Evolutionary conservation across 805 yeast genomes (phyloP).

Genomic region (Metschnikowia reukaufii): DNA sequence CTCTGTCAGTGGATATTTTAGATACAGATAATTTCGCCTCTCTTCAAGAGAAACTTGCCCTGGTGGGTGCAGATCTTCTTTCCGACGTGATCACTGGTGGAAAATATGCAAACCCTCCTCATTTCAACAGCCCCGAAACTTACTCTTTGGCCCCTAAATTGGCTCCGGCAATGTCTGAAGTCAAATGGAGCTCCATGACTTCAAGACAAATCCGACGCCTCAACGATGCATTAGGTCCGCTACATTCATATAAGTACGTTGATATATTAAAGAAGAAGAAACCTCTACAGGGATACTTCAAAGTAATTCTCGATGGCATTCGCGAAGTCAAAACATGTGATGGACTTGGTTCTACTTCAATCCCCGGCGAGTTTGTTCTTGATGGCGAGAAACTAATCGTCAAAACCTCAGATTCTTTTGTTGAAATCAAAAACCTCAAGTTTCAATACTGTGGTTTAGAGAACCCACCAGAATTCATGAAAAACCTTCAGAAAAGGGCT

Average conservation of each 20-base stretch:
- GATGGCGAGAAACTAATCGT: conserved; percentile 31
- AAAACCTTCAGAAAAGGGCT: conserved; percentile 46
- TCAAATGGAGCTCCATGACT: conserved; percentile 47
- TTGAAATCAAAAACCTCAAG: conserved; percentile 42
- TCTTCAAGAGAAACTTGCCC: conserved; percentile 54
- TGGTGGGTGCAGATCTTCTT: conserved; percentile 61
- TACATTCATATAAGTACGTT: conserved; percentile 46
- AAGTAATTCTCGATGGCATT: conserved; percentile 48
- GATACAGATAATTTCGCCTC: conserved; percentile 45
- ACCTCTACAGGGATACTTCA: conserved; percentile 28
- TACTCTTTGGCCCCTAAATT: conserved; percentile 63
- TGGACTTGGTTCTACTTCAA: not conserved
- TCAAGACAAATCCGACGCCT: conserved; percentile 42
- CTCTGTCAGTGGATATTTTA: conserved; percentile 42
- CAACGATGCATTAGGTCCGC: conserved; percentile 55
- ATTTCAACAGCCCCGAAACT: conserved; percentile 18
- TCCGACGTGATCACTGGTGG: conserved; percentile 40
- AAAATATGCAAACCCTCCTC: conserved; percentile 19
- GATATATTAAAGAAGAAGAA: conserved; percentile 34
- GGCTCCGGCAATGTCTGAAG: conserved; percentile 37
- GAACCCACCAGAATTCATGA: conserved; percentile 43
- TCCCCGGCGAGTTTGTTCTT: conserved; percentile 27
- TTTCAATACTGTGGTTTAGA: conserved; percentile 58
- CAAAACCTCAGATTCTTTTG: conserved; percentile 44
- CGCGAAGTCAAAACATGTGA: conserved; percentile 1